A percentile compares a stretch with the other conserved stretches of the same genome.
Evolutionary conservation across 345 rosid genomes (phyloP).

Genomic region (Eucalyptus regnans): DNA sequence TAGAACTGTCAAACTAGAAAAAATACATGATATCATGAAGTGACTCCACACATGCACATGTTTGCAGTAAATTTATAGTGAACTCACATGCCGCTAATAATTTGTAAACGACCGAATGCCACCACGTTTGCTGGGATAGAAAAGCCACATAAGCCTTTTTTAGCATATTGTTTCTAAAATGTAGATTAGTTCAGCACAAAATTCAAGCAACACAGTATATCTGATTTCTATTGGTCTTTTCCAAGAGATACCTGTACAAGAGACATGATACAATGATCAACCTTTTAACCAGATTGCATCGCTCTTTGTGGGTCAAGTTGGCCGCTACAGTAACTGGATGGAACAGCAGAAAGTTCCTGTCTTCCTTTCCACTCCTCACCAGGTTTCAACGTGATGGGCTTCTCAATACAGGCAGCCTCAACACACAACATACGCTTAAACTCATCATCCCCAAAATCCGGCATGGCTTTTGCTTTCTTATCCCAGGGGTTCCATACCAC

Average conservation of each 20-base stretch:
- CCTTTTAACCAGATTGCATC: conserved; percentile 6
- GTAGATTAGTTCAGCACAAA: background rate
- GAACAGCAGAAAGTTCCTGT: conserved; percentile 41
- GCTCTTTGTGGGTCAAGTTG: conserved; percentile 42
- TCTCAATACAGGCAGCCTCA: conserved; percentile 51
- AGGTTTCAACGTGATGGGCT: conserved; percentile 42
- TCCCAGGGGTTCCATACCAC: conserved; percentile 71
- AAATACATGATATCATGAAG: background rate
- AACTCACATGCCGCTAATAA: background rate
- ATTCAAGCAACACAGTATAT: background rate
- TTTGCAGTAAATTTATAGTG: background rate
- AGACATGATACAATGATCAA: background rate
- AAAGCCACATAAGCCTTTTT: background rate
- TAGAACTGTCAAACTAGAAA: background rate
- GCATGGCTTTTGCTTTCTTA: conserved; percentile 41
- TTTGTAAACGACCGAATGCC: background rate
- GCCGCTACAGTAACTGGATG: conserved; percentile 54
- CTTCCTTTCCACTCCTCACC: conserved; percentile 63
- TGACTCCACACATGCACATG: background rate
- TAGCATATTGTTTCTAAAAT: background rate
- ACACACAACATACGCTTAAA: conserved; percentile 54
- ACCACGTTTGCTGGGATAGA: background rate
- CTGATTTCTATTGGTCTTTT: background rate
- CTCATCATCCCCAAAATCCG: conserved; percentile 46
- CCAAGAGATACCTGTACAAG: conserved; percentile 7